Evolutionary conservation across 306 rosid genomes (phyloP).

Genomic region (Quercus dentata): DNA sequence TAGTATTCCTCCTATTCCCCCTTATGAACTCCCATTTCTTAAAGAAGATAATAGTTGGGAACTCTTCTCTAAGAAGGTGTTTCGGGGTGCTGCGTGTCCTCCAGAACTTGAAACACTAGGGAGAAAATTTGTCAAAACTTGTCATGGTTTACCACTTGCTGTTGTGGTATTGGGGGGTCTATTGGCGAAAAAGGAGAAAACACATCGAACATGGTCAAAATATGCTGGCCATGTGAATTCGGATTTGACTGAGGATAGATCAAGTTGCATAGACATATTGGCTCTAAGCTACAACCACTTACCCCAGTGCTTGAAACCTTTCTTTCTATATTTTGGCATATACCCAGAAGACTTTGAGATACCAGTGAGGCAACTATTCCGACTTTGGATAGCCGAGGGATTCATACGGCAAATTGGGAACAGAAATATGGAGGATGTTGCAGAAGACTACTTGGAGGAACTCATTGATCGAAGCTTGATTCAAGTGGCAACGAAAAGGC

Average conservation of each 20-base stretch:
- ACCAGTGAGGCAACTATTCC: too few relatives aligned
- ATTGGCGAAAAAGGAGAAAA: background rate
- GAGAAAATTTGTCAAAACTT: background rate
- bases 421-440: background rate
- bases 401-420: too few relatives aligned
- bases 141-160: background rate
- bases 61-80: conserved; percentile 9
- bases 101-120: background rate
- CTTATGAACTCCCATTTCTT: background rate
- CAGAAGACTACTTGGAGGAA: background rate
- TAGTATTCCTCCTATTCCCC: background rate
- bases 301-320: too few relatives aligned
- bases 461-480: background rate
- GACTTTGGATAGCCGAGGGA: too few relatives aligned
- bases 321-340: too few relatives aligned
- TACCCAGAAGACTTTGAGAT: too few relatives aligned
- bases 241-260: background rate
- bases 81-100: background rate
- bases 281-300: too few relatives aligned
- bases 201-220: conserved; percentile 4
- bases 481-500: background rate
- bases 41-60: conserved; percentile 28
- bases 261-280: too few relatives aligned
- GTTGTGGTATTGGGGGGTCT: background rate
- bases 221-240: conserved; percentile 5